phyloP scores from a whole-genome alignment of 352 stramenopile species.

The Phytophthora agathidicida region DNA sequence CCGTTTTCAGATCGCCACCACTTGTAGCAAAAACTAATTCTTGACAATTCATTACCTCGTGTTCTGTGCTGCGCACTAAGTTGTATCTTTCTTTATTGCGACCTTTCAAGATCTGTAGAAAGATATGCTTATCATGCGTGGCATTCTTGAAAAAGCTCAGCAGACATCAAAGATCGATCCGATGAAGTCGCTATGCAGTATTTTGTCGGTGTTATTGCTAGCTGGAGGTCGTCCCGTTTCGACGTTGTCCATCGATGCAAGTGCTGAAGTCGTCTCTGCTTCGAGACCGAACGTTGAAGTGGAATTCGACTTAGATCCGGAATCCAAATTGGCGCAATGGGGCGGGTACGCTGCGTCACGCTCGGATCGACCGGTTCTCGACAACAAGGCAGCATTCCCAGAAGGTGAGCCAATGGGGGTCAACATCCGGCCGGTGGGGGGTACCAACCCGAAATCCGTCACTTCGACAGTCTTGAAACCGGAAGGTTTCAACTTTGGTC shows the following conservation, averaged over 20 bases:
- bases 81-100: slow-evolving; percentile 26
- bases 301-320: slow-evolving; percentile 39
- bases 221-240: neutral
- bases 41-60: neutral
- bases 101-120: slow-evolving; percentile 25
- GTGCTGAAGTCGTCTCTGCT: slow-evolving; percentile 11
- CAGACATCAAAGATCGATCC: neutral
- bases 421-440: slow-evolving; percentile 15
- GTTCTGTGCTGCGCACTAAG: slow-evolving; percentile 3
- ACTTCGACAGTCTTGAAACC: slow-evolving; percentile 33
- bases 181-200: slow-evolving; percentile 10
- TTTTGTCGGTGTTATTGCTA: slow-evolving; percentile 16
- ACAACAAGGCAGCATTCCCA: slow-evolving; percentile 12
- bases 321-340: slow-evolving; percentile 34
- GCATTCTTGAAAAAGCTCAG: slow-evolving; percentile 10
- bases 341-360: slow-evolving; percentile 11
- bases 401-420: slow-evolving; percentile 13
- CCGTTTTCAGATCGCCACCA: no score
- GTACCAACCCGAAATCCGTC: slow-evolving; percentile 4
- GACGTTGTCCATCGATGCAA: slow-evolving; percentile 25
- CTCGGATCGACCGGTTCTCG: slow-evolving; percentile 27
- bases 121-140: slow-evolving; percentile 25
- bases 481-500: slow-evolving; percentile 51
- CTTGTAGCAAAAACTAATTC: no score
- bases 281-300: slow-evolving; percentile 31